Evolutionary conservation across 2,329 filamentous ascomycete genomes (phyloP), one percentile per base, ranked within the genome.

Genomic region (Alternaria sp.): DNA sequence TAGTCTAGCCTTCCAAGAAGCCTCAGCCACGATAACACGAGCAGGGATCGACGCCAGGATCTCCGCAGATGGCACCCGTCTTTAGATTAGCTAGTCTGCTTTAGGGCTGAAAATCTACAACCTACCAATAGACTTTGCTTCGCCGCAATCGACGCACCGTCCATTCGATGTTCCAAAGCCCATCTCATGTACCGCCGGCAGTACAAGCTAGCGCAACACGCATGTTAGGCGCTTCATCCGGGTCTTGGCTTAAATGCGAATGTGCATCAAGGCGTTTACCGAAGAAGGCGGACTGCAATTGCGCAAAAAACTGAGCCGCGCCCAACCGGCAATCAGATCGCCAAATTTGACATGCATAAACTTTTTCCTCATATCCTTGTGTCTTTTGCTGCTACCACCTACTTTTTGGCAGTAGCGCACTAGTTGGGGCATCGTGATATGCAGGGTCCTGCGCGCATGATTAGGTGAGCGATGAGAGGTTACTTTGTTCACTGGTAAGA

Each of bases 31-130:
- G 36, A 41, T 39, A 28, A 40, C 23, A 45, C 41, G 44, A 29
- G 42, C 23, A 29, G 13, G 9, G 39, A 36, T 37, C 42, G 21
- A 49, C 54, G 50, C 21, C 41, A 57, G 36, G 33, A 34, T 42
- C 17, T 53, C 24, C 48, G 34, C 33, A 44, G 34, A 23, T 34
- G 49, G 9, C 28, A 36, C n/a, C 28, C 45, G 33, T n/a, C 51
- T 45, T 40, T 48, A 28, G 42, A 33, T 42, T 34, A 33, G 28
- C 46, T 55, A 60, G 54, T 49, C 51, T 42, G 56, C 28, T 55
- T 36, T 55, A 36, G 17, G 17, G 31, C 33, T 33, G 37, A 33
- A 42, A 24, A 44, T 49, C 46, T 28, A 42, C 45, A 44, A 11
- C 33, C 21, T 42, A 49, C 36, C 34, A 52, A 37, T 37, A 44